Percentiles rank a stretch among this genome's conserved stretches.
These are phyloP conservation scores for Lentinula guzmanii DNA, from an alignment of 768 basidiomycete species.

Conservation along the genomic window DNA sequence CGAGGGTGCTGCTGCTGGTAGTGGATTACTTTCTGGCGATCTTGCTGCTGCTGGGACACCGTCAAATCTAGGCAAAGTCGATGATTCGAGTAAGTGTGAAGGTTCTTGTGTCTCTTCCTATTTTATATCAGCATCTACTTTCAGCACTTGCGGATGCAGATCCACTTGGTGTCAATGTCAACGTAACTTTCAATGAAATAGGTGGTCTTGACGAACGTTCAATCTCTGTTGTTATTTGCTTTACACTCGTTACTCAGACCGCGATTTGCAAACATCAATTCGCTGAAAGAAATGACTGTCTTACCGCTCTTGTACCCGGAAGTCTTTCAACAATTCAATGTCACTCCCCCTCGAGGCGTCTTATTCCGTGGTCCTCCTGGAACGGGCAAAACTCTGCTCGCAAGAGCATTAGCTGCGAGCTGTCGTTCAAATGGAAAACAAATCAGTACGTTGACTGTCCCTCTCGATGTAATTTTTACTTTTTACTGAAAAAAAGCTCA, in stretches of 20 bases:
- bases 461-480: not conserved
- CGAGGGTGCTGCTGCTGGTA: constrained; percentile 45
- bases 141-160: constrained; percentile 90
- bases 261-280: constrained; percentile 71
- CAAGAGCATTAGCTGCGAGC: constrained; percentile 89
- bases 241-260: not conserved
- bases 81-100: constrained; percentile 55
- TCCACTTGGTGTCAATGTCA: constrained; percentile 88
- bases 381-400: constrained; percentile 95
- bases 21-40: constrained; percentile 58
- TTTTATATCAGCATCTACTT: not conserved
- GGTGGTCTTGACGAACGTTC: constrained; percentile 92
- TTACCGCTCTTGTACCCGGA: constrained; percentile 94
- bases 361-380: constrained; percentile 98
- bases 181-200: constrained; percentile 94
- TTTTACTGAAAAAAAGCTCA: not conserved
- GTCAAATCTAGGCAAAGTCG: constrained; percentile 80
- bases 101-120: constrained; percentile 7
- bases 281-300: constrained; percentile 97
- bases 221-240: no score
- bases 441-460: constrained; percentile 59
- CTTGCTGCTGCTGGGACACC: constrained; percentile 72
- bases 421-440: constrained; percentile 81
- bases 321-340: constrained; percentile 88
- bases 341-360: constrained; percentile 95